A percentile compares a stretch with the other conserved stretches of the same genome.
These are phyloP conservation scores for Inonotus obliquus DNA, from an alignment of 1,284 basidiomycete genomes.

Conservation along the genomic window DNA sequence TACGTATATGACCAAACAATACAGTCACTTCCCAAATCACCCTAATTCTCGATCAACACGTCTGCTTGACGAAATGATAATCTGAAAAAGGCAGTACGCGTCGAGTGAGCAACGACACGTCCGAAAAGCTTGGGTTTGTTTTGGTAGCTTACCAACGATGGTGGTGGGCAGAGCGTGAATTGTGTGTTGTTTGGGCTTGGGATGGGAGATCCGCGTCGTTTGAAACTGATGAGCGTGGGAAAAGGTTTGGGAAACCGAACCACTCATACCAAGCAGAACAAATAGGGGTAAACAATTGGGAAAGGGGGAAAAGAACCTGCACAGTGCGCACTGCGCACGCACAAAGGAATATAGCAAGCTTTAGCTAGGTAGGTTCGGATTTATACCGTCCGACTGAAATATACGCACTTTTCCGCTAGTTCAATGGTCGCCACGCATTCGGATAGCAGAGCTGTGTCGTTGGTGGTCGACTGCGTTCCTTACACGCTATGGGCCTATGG, in stretches of 20 bases:
- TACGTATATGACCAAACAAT: background rate
- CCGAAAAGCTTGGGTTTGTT: background rate
- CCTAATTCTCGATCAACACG: constrained; percentile 1
- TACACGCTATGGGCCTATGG: no score
- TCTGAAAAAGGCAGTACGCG: constrained; percentile 15
- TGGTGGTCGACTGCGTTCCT: no score
- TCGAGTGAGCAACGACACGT: constrained; percentile 13
- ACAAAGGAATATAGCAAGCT: background rate
- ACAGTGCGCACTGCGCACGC: no score
- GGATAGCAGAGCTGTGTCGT: no score
- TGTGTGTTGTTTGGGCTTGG: background rate
- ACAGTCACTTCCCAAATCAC: background rate
- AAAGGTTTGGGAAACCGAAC: background rate
- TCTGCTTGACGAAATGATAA: constrained; percentile 5
- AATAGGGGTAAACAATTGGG: background rate
- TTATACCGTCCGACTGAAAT: no score
- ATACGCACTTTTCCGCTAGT: no score
- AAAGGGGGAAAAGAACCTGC: background rate
- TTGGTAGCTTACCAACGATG: background rate
- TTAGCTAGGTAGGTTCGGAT: no score
- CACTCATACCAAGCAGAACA: background rate
- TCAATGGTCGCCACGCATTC: no score
- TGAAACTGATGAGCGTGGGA: constrained; percentile 1
- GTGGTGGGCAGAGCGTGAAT: background rate
- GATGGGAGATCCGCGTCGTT: background rate